phyloP scores from a whole-genome alignment of 352 stramenopile species.

The Pythium myriotylum region DNA sequence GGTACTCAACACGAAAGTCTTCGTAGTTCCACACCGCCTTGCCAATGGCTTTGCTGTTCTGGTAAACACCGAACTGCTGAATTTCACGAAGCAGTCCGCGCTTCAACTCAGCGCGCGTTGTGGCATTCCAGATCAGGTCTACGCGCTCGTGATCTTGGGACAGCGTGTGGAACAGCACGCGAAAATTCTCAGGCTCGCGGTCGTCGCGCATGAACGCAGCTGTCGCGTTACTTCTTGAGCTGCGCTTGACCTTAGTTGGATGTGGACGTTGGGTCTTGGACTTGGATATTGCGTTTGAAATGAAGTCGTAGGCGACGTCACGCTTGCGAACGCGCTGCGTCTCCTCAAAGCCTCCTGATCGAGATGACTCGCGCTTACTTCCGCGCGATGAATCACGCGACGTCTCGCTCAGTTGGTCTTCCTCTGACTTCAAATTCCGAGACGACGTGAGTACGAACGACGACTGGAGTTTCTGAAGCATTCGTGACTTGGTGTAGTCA shows the following conservation, averaged over 20 bases:
- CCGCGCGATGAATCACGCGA: slow-evolving; percentile 16
- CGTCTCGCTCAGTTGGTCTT: slow-evolving; percentile 18
- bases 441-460: slow-evolving; percentile 22
- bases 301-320: slow-evolving; percentile 67
- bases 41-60: slow-evolving; percentile 59
- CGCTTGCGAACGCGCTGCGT: slow-evolving; percentile 60
- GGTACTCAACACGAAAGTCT: slow-evolving; percentile 93
- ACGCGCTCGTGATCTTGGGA: slow-evolving; percentile 90
- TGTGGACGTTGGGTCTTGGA: slow-evolving; percentile 36
- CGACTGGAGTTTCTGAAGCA: slow-evolving; percentile 29
- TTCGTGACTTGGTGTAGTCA: slow-evolving; percentile 25
- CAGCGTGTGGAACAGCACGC: slow-evolving; percentile 94
- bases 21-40: slow-evolving; percentile 96
- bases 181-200: slow-evolving; percentile 89
- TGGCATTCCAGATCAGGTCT: slow-evolving; percentile 94
- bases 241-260: slow-evolving; percentile 30
- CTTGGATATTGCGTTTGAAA: slow-evolving; percentile 38
- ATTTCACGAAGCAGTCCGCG: slow-evolving; percentile 84
- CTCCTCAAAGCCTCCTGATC: slow-evolving; percentile 16
- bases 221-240: slow-evolving; percentile 16
- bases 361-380: slow-evolving; percentile 20
- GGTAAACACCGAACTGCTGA: slow-evolving; percentile 77
- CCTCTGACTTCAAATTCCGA: slow-evolving; percentile 6
- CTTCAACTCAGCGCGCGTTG: slow-evolving; percentile 89
- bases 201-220: slow-evolving; percentile 18